Evolutionary conservation across 331 rosid genomes (phyloP), one percentile per base, ranked within the genome.

Genomic region (Quercus phellos): DNA sequence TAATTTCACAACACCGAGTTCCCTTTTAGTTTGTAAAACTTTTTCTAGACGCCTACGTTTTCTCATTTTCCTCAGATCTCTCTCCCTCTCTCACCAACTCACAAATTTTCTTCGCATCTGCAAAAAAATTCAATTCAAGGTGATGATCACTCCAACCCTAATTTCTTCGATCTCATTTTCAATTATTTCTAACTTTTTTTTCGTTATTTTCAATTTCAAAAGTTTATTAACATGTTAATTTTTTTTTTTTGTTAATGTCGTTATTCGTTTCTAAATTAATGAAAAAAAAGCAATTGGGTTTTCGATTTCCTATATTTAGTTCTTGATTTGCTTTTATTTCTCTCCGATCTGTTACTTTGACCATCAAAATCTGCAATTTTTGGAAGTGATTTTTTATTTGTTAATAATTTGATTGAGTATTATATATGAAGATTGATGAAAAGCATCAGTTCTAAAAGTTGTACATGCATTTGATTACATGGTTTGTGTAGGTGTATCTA

Each of bases 331-430:
- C 18, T 75, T 12, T 55, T 53, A 14, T 4, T 6, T 75, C 14
- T 53, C 19, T 42, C 30, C 42, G 83, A 83, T 83, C 74, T 54
- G 70, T 55, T 68, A 7, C 55, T 24, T 76, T 16, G 58, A 11
- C 43, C 6, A 29, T 70, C 70, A 2, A 4, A 75, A 79, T 58
- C 68, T 42, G 51, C 32, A 9, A 64, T 38, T 17, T 50, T 6
- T 2, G 19, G 27, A n/a, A 14, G 26, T 9, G 66, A 34, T 30
- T 32, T n/a, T n/a, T 10, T 8, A 7, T 19, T 55, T 6, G 0
- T 55, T 19, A 8, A 9, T 58, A 26, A 21, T 26, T 38, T 68
- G 14, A 35, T 19, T 14, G n/a, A 68, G 43, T 6, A 32, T 19
- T 68, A 29, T 14, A 9, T 55, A 16, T 10, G 27, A 4, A 9